Evolutionary conservation across 768 basidiomycete species (phyloP), one percentile per base, ranked within the genome.

Genomic region (Hysterangium stoloniferum): DNA sequence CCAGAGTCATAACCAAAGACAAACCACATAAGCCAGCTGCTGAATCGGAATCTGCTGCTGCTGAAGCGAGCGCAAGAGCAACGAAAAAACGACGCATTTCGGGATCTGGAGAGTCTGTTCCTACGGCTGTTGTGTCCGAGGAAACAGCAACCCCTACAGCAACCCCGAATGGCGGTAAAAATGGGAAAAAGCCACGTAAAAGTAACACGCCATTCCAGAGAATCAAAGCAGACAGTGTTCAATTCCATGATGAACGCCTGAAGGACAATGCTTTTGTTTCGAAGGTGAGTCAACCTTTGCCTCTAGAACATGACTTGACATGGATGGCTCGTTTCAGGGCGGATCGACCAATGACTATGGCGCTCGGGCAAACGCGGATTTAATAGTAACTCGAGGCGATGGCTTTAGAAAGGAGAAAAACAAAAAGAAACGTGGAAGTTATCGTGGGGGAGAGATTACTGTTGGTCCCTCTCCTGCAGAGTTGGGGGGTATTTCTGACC

Each of bases 331-430:
- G 8, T 17, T 17, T 13, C 56, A 85, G 87, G 73, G 79, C 2
- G 89, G 78, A 0, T 71, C 72, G 1, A 56, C 56, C 20, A 82
- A 82, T 55, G 96, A 98, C 62, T 99, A 99, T 58, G 95, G 95
- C 17, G 83, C 80, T 27, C 76, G 75, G 48, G 95, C 95, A 0
- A 81, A 83, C 56, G 74, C 76, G 33, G 96, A 98, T 66, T 71
- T 99, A 54, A 85, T 95, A 55, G 87, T 93, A 24, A 98, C 95
- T 3, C 79, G 93, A 1, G 95, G 95, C 2, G 85, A 88, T 42
- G 91, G 91, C 2, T 99, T 99, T 74, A 78, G 92, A 48, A 99
- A 98, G 68, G 95, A 96, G 75, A 99, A 99, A 70, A 97, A 96
- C 71, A 99, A 98, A 79, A 98, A 98, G 71, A 99, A 99, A 71